phyloP scores from a whole-genome alignment of 2,329 filamentous ascomycete species.

The Colletotrichum lentis region DNA sequence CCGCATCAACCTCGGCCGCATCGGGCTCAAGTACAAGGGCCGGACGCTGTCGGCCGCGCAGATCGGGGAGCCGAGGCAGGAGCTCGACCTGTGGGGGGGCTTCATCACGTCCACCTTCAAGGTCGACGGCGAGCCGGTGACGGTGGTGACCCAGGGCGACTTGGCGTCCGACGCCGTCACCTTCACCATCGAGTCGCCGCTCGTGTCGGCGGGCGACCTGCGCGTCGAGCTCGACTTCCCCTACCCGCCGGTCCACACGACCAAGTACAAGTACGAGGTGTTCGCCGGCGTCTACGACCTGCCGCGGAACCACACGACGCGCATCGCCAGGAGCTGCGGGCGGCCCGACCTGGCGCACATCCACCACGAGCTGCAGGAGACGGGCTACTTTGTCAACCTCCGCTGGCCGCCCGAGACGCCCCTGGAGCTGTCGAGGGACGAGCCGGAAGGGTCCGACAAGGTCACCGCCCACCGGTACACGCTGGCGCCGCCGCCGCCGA shows the following conservation, averaged over 20 bases:
- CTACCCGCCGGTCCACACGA: slow-evolving; percentile 51
- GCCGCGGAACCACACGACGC: slow-evolving; percentile 51
- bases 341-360: slow-evolving; percentile 44
- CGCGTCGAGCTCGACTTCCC: slow-evolving; percentile 54
- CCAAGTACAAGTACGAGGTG: slow-evolving; percentile 55
- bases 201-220: slow-evolving; percentile 47
- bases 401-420: slow-evolving; percentile 43
- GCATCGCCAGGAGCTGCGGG: slow-evolving; percentile 36
- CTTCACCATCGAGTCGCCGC: slow-evolving; percentile 49
- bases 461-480: slow-evolving; percentile 47
- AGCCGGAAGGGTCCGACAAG: slow-evolving; percentile 41
- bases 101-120: slow-evolving; percentile 51
- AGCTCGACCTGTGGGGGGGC: slow-evolving; percentile 50
- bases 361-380: slow-evolving; percentile 48
- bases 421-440: slow-evolving; percentile 36
- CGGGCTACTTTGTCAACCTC: slow-evolving; percentile 52
- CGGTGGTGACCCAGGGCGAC: slow-evolving; percentile 50
- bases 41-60: slow-evolving; percentile 43
- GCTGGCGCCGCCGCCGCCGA: no score
- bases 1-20: slow-evolving; percentile 54
- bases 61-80: slow-evolving; percentile 46
- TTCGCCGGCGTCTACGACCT: slow-evolving; percentile 54
- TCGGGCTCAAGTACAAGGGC: slow-evolving; percentile 51
- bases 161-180: slow-evolving; percentile 50
- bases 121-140: slow-evolving; percentile 45